Percentiles rank a stretch among this genome's conserved stretches.
These are phyloP conservation scores for Picea mariana DNA, from an alignment of 83 land plant genomes.

Conservation along the genomic window DNA sequence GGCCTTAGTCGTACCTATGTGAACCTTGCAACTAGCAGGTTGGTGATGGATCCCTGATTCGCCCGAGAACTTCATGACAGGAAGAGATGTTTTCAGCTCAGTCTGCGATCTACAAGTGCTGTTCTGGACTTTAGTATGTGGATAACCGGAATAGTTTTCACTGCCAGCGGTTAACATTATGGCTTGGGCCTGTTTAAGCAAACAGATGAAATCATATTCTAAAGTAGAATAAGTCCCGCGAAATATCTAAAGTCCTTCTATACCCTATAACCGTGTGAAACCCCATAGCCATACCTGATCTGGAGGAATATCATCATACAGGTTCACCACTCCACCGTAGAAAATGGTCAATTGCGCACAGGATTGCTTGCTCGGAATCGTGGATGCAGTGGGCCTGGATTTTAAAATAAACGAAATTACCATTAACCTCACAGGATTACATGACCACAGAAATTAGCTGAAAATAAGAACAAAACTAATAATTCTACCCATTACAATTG, in stretches of 20 bases:
- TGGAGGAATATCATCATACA: slow-evolving; percentile 3
- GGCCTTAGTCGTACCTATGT: background rate
- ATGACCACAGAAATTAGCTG: too few species aligned
- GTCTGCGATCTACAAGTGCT: background rate
- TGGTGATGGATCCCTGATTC: background rate
- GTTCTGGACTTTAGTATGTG: background rate
- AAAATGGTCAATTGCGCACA: background rate
- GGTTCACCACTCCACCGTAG: slow-evolving; percentile 6
- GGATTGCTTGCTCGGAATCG: background rate
- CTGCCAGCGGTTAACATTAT: background rate
- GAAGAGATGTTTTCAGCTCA: background rate
- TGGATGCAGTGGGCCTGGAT: background rate
- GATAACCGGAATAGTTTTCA: background rate
- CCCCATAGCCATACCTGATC: background rate
- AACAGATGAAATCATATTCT: too few species aligned
- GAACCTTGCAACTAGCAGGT: background rate
- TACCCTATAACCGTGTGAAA: too few species aligned
- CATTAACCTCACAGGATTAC: too few species aligned
- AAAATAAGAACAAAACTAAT: too few species aligned
- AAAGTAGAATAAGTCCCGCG: too few species aligned
- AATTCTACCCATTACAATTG: too few species aligned
- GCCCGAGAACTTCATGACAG: background rate
- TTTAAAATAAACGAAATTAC: too few species aligned
- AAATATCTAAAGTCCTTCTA: too few species aligned
- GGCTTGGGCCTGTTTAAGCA: background rate